Base-by-base conservation (phyloP, 1,284 basidiomycete species). In the Ceratobasidium sp. region DNA sequence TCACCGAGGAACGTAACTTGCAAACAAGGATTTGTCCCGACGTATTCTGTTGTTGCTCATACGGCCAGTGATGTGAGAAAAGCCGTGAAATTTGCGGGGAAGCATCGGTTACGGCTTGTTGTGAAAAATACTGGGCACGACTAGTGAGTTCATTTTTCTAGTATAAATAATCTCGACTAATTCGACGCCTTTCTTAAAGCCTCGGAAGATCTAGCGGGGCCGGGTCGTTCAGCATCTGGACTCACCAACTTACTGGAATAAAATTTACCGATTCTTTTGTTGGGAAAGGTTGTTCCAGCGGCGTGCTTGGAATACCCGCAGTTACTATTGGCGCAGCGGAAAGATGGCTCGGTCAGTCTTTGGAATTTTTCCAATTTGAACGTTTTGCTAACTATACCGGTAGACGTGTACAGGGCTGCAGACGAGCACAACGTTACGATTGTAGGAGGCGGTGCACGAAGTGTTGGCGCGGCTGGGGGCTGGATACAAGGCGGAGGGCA, bases 401-500 rank as follows among this genome's bases (percentile, higher is more conserved):
- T 24, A 75, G 73, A 59, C 22, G 73, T 75, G 8, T 59, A 69
- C 33, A 45, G 47, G 45, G 73, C 73, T 36, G 73, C 73, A 5
- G 54, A 60, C 19, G 64, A 50, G 2, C 73, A 50, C 41, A 66
- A 66, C 14, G 64, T 75, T 14, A 48, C 44, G 7, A 44, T 75
- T 11, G 47, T 69, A 19, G 73, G 73, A 29, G 73, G 73, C 9
- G 53, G 36, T 17, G 45, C 63, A 7, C 44, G 44, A 15, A 47
- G 63, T n/a, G 73, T 75, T 19, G 73, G 73, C 22, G 73, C 53
- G 19, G 73, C 64, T 19, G 73, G 73, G 11, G 73, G 73, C 29
- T 75, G 73, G 73, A 15, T 75, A 4, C 73, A 67, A 31, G 73
- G 63, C 17, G 73, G 73, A 4, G 73, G 73, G 2, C 73, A 75